Base-by-base conservation (phyloP, 2,329 filamentous ascomycete species). In the Neonectria faginata region DNA sequence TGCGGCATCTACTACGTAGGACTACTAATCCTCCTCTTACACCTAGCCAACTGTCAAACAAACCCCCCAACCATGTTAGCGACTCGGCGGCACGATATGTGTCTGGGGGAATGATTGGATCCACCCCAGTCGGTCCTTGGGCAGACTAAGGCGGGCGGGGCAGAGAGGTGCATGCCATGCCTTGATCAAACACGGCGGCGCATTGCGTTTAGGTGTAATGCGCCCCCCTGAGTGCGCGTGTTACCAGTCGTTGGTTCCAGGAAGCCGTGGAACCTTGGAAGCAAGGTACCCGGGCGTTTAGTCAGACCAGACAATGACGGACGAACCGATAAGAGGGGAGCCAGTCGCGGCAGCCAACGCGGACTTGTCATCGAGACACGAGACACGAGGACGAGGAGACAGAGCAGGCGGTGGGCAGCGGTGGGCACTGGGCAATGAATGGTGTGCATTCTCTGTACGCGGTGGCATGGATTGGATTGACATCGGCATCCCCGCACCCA, bases 51-150 rank as follows among this genome's bases (percentile, higher is more conserved):
- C 29, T 16, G 61, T 54, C 50, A 56, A 42, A 27, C 56, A 64
- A 51, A 51, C 39, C 50, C 50, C 50, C 56, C 61, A 56, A 64
- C 58, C 14, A 25, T 44, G 39, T 55, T 55, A 31, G 50, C 55
- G 9, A 55, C 25, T 29, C 16, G 25, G 18, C 50, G 27, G 36
- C 61, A 64, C 41, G 61, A 50, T 59, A 55, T 54, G 56, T 29
- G 36, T 20, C 39, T 36, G 25, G 55, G n/a, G 33, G 25, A 39
- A 55, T 56, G 56, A 64, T 64, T 64, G 61, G 61, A 59, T 51
- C 61, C 36, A 36, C 27, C 42, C 14, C 14, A 51, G 42, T 57
- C 44, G 55, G 50, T 31, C 44, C 27, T 39, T 59, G 22, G 48
- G 48, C 48, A 31, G 42, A 48, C 44, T 16, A 11, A 50, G 47